A percentile compares a stretch with the other conserved stretches of the same genome.
Evolutionary conservation across 331 rosid genomes (phyloP).

Genomic region (Quercus lobata): DNA sequence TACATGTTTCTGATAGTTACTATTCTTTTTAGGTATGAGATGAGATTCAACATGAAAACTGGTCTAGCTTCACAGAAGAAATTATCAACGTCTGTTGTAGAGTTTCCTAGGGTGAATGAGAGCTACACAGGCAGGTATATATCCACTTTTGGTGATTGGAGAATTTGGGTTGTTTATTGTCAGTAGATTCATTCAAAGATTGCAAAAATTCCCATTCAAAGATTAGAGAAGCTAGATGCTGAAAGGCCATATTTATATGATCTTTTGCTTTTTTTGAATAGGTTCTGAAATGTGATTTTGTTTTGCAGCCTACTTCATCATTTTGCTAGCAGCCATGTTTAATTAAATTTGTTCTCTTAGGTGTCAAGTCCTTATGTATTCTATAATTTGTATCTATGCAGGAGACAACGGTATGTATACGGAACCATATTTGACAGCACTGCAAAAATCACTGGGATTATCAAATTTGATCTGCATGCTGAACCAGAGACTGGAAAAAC

Average conservation of each 20-base stretch:
- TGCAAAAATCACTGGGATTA: conserved; percentile 72
- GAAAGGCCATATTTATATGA: not conserved
- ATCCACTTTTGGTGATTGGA: too few relatives aligned
- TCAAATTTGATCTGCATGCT: conserved; percentile 82
- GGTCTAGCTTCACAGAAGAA: too few relatives aligned
- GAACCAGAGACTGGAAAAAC: conserved; percentile 60
- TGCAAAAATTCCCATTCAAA: not conserved
- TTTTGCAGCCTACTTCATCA: not conserved
- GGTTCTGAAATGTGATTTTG: not conserved
- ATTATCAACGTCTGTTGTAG: too few relatives aligned
- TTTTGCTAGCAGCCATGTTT: not conserved
- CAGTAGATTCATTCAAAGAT: not conserved
- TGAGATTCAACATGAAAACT: conserved; percentile 74
- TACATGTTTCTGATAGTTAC: conserved; percentile 16
- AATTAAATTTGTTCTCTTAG: not conserved
- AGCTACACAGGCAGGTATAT: too few relatives aligned
- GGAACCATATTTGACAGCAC: conserved; percentile 78
- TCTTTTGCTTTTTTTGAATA: not conserved
- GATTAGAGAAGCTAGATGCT: not conserved
- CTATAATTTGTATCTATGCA: conserved; percentile 21
- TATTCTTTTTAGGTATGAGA: conserved; percentile 62
- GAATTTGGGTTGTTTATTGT: too few relatives aligned
- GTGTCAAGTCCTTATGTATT: not conserved
- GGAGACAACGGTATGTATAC: conserved; percentile 81
- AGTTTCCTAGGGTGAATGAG: too few relatives aligned